Percentiles rank a stretch among this genome's conserved stretches.
Evolutionary conservation across 495 filamentous ascomycete species (phyloP).

Genomic region (Tuber melanosporum): DNA sequence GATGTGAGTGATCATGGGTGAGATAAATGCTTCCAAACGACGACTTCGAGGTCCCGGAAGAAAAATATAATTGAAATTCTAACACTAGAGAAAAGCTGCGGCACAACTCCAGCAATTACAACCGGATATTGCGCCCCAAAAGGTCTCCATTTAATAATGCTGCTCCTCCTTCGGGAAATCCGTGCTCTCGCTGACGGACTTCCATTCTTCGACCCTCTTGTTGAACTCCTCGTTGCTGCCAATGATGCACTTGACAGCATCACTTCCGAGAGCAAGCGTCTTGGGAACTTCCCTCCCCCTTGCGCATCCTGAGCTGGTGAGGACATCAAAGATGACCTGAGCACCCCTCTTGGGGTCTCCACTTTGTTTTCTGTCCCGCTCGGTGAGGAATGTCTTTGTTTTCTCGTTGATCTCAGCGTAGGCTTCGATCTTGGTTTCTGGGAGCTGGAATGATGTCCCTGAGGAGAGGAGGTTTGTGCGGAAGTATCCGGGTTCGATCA

Average conservation of each 20-base stretch:
- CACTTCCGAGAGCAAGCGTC: constrained; percentile 43
- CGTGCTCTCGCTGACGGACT: constrained; percentile 32
- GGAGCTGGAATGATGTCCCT: constrained; percentile 12
- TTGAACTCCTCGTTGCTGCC: constrained; percentile 43
- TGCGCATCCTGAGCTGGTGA: constrained; percentile 41
- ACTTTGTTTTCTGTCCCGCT: constrained; percentile 40
- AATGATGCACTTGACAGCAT: constrained; percentile 42
- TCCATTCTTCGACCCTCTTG: constrained; percentile 42
- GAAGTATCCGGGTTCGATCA: constrained; percentile 52
- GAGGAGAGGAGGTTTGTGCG: constrained; percentile 44
- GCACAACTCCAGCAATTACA: background rate
- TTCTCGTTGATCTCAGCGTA: constrained; percentile 29
- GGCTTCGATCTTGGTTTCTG: constrained; percentile 31
- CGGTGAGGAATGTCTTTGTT: constrained; percentile 11
- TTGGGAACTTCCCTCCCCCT: constrained; percentile 38
- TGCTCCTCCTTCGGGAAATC: constrained; percentile 17
- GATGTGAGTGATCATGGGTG: background rate
- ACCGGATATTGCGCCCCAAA: background rate
- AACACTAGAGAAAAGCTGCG: background rate
- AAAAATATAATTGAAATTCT: background rate
- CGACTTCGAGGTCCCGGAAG: background rate
- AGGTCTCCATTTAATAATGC: constrained; percentile 9
- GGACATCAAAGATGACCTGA: constrained; percentile 43
- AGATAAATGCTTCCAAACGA: background rate
- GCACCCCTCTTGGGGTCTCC: constrained; percentile 44